phyloP scores from a whole-genome alignment of 352 stramenopile species.

The Phytophthora tubulina region DNA sequence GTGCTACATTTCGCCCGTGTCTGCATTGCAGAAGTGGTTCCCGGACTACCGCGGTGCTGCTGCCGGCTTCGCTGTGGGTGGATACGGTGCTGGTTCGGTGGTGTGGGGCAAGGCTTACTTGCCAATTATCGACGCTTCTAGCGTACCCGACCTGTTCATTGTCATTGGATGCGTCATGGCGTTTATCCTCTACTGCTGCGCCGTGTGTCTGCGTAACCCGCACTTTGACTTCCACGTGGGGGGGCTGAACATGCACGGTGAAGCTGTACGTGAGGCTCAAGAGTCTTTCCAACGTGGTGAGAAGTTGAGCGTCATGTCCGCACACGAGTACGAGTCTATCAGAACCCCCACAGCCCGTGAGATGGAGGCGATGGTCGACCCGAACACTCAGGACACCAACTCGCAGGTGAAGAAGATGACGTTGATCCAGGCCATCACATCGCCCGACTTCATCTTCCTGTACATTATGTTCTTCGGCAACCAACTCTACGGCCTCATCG shows the following conservation, averaged over 20 bases:
- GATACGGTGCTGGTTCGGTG: conserved; percentile 69
- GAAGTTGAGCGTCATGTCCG: conserved; percentile 56
- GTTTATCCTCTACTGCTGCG: conserved; percentile 49
- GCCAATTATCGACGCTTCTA: conserved; percentile 59
- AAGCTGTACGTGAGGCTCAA: conserved; percentile 49
- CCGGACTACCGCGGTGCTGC: conserved; percentile 76
- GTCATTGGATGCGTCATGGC: conserved; percentile 58
- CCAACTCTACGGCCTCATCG: conserved; percentile 73
- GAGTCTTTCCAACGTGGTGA: conserved; percentile 44
- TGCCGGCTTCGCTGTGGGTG: conserved; percentile 72
- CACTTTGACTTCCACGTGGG: conserved; percentile 55
- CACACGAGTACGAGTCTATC: conserved; percentile 58
- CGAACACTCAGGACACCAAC: conserved; percentile 32
- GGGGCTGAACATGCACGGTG: conserved; percentile 74
- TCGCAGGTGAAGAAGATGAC: conserved; percentile 59
- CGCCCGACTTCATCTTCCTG: conserved; percentile 69
- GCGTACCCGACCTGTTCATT: conserved; percentile 59
- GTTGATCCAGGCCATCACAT: conserved; percentile 63
- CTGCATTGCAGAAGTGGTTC: conserved; percentile 84
- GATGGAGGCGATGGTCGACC: conserved; percentile 42
- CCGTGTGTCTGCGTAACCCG: conserved; percentile 57
- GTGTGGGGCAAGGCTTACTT: conserved; percentile 77
- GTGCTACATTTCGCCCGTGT: conserved; percentile 83
- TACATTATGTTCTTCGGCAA: conserved; percentile 81
- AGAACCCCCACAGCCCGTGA: conserved; percentile 44